Evolutionary conservation across 169 alveolate species (phyloP).

Genomic region (Plasmodium sp.): DNA sequence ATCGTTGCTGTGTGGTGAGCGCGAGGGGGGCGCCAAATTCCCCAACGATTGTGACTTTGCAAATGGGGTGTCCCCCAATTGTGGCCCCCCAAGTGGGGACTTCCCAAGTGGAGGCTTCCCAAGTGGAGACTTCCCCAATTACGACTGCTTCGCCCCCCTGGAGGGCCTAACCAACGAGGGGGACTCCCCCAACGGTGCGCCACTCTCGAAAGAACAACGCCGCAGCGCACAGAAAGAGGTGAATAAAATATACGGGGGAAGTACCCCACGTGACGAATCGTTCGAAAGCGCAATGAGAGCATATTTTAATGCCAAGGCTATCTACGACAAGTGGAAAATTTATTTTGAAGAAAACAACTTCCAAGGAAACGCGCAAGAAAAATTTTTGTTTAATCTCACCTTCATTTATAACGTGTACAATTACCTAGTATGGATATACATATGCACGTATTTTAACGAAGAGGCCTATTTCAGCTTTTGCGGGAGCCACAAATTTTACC

Average conservation of each 20-base stretch:
- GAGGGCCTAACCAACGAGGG: neutral
- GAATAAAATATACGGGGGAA: neutral
- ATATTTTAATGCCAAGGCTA: constrained; percentile 1
- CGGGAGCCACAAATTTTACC: constrained; percentile 45
- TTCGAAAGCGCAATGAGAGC: neutral
- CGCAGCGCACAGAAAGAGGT: neutral
- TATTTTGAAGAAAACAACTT: constrained; percentile 28
- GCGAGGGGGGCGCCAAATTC: too few relatives aligned
- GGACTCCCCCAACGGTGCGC: neutral
- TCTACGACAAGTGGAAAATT: constrained; percentile 38
- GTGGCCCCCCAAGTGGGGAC: neutral
- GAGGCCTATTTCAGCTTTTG: constrained; percentile 34
- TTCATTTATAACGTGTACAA: constrained; percentile 69
- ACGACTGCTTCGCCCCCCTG: neutral
- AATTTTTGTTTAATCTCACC: constrained; percentile 28
- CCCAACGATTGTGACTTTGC: neutral
- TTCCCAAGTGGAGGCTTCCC: too few relatives aligned
- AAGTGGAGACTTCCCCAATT: neutral
- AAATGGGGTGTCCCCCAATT: neutral
- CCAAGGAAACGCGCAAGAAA: constrained; percentile 23
- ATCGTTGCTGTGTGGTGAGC: neutral
- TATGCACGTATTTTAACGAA: constrained; percentile 33
- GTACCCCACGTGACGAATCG: neutral
- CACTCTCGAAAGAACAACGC: neutral
- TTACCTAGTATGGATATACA: constrained; percentile 46